phyloP scores from a whole-genome alignment of 2,329 filamentous ascomycete species.

The Botrytis byssoidea region DNA sequence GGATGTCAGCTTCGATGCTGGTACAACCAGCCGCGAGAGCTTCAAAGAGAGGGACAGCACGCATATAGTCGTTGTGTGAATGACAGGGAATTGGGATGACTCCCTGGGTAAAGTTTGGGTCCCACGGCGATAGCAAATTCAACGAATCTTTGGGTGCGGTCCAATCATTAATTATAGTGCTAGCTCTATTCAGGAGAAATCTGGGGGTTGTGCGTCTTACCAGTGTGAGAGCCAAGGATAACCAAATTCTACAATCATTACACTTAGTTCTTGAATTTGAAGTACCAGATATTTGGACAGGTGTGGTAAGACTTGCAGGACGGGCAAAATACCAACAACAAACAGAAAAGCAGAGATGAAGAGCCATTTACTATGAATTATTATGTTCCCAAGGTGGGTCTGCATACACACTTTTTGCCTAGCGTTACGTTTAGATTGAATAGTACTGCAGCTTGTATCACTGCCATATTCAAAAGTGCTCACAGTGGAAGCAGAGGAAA shows the following conservation, averaged over 20 bases:
- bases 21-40: conserved; percentile 57
- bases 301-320: background rate
- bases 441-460: conserved; percentile 1
- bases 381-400: background rate
- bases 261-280: background rate
- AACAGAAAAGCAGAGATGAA: background rate
- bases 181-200: background rate
- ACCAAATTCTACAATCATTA: background rate
- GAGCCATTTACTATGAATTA: background rate
- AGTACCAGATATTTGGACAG: background rate
- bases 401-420: background rate
- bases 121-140: conserved; percentile 4
- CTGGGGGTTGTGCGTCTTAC: background rate
- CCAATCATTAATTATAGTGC: background rate
- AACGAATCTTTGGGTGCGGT: background rate
- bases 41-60: conserved; percentile 46
- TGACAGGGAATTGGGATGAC: background rate
- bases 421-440: background rate
- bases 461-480: conserved; percentile 1
- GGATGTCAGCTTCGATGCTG: conserved; percentile 60
- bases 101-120: background rate
- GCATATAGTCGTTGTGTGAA: conserved; percentile 59
- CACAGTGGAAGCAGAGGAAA: background rate
- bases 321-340: background rate
- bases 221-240: background rate